Base-by-base conservation (phyloP, 2,329 filamentous ascomycete species). In the Cladosporium sp. region DNA sequence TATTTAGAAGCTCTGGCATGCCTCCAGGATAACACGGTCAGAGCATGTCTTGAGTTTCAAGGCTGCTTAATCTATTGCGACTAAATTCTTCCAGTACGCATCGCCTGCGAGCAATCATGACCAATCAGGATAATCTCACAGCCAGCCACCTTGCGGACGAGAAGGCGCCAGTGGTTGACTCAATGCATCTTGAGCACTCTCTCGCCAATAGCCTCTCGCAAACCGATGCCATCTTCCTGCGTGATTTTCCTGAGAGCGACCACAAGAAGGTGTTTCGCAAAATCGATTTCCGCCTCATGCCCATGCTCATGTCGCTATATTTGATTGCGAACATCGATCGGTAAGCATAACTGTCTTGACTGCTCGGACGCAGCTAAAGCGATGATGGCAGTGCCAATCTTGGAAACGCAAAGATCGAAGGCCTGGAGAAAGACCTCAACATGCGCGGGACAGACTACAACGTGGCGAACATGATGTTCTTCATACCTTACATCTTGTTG, bases 281-380 rank as follows among this genome's bases (percentile, higher is more conserved):
- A 69, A 73, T 82, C 61, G 78, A 84, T 67, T 71, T 76, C 73
- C 73, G 78, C 64, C 76, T 86, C 22, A 79, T 86, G 44, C 83
- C 83, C 0, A 81, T 84, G 69, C 77, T 86, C 60, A 78, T 81
- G 5, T 67, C 85, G 0, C 76, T 86, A n/a, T 85, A 85, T 61
- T 71, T 85, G 72, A 71, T 81, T 17, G 80, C 78, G 52, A 83
- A 83, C 69, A 69, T 80, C 32, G 78, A 80, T 63, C 72, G 47
- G 34, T 58, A n/a, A 8, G 39, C n/a, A n/a, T n/a, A n/a, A n/a
- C 12, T 9, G 62, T 17, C 52, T 68, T 20, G 10, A n/a, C n/a
- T n/a, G n/a, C n/a, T n/a, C n/a, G n/a, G n/a, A n/a, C n/a, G n/a
- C 12, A 22, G 25, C 34, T 36, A 13, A 32, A 6, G 34, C 19